Evolutionary conservation across 1,139 yeast genomes (phyloP), one percentile per base, ranked within the genome.

Genomic region (Yamadazyma diospyri): DNA sequence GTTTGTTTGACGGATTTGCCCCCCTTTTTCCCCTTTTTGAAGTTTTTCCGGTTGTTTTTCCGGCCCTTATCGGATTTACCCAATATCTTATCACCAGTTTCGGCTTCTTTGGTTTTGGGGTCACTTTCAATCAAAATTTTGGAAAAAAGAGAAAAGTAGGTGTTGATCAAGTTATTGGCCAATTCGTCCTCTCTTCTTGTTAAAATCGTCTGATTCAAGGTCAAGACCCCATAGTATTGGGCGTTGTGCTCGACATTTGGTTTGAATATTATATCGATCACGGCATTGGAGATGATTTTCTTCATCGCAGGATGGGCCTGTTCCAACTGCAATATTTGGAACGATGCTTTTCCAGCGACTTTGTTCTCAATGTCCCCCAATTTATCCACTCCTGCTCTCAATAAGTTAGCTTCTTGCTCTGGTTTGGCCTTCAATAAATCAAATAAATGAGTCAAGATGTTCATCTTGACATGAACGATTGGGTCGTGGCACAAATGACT

Each of bases 271-370:
- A 83, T 72, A 54, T 92, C 97, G 31, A 85, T 76, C 23, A 92
- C 82, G 2, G 94, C 69, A 44, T 86, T 87, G 28, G 82, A 75
- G 27, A 94, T 68, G 39, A 92, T 76, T 33, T 76, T 65, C 55
- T 88, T 89, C 98, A 92, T 92, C 32, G 94, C 94, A 14, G 99
- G 99, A 57, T 92, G 99, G 3, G 81, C 84, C 56, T 87, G 95
- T 56, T 89, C 86, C 32, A 89, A 64, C 48, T 84, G 82, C 41
- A 89, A 69, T 30, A 92, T 65, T 46, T 82, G 79, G 56, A 78
- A 86, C 3, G 97, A 88, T 1, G 95, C 78, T 53, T 87, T 84
- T 2, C 97, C 84, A 1, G 95, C 78, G 8, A 92, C 96, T 55
- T 87, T 88, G 44, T 85, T 83, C 46, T 92, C 97, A 31, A 75